Base-by-base conservation (phyloP, 2,329 filamentous ascomycete genomes). In the Colletotrichum truncatum region DNA sequence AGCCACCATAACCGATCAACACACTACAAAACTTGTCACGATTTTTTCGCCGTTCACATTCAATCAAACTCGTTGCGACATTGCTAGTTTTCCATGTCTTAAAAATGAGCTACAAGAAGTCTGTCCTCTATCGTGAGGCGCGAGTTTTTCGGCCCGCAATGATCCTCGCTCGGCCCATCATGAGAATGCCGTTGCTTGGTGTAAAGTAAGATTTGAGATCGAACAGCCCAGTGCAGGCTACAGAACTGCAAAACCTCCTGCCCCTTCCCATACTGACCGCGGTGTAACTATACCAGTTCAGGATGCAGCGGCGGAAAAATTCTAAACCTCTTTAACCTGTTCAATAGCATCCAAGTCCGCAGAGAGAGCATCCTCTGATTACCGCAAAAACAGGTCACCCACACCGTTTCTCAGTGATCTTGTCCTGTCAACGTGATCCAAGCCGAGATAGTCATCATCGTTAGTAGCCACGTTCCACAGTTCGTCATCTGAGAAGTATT, bases 371-470 rank as follows among this genome's bases (percentile, higher is more conserved):
- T 16, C 52, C 28, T 21, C 23, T 26, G 14, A 43, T 77, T 76
- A 80, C 73, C 76, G 76, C 69, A 90, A 84, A 78, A 90, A 90
- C 73, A 91, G 81, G 73, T 91, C 89, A 43, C 85, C 85, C 68
- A 81, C 84, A 46, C 88, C 88, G 72, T 89, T 90, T 64, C 87
- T 82, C 69, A 85, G 70, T 18, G 82, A 77, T 70, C 87, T 82
- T 55, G 87, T 82, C 72, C 88, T 85, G 77, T 91, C 89, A 48
- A 86, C 78, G 70, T 92, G 89, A 73, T 92, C 89, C 66, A 92
- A 76, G 16, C 89, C 89, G 64, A 92, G 82, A 68, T 83, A 82
- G 68, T 91, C 87, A 67, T 91, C 89, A 25, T 88, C 84, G 4
- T 79, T 81, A 25, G 74, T 77, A 62, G 79, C 81, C 70, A 82